Percentiles rank a stretch among this genome's conserved stretches.
Conservation (phyloP, 1,139 yeast species). For the Magnusiomyces suaveolens region DNA sequence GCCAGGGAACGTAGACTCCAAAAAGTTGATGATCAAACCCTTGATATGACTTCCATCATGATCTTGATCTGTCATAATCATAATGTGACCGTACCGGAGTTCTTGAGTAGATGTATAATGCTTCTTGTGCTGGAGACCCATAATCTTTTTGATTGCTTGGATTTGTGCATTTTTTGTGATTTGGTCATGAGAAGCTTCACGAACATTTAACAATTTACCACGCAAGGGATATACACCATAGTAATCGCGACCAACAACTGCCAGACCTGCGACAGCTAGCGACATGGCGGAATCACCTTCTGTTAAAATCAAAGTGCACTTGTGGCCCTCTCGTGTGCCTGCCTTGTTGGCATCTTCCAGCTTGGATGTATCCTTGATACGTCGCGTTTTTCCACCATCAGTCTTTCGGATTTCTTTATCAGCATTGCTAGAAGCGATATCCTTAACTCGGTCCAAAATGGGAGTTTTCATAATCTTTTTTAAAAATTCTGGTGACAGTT, state of each 20-base stretch:
- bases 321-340: slow-evolving; percentile 84
- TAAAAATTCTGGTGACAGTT: slow-evolving; percentile 65
- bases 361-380: slow-evolving; percentile 84
- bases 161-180: slow-evolving; percentile 88
- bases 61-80: slow-evolving; percentile 99
- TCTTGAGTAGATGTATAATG: slow-evolving; percentile 63
- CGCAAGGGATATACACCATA: slow-evolving; percentile 94
- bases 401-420: slow-evolving; percentile 79
- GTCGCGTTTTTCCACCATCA: slow-evolving; percentile 87
- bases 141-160: slow-evolving; percentile 87
- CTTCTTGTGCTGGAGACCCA: slow-evolving; percentile 92
- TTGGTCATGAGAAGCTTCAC: slow-evolving; percentile 94
- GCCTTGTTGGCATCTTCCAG: slow-evolving; percentile 95
- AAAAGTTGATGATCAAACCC: slow-evolving; percentile 86
- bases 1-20: slow-evolving; percentile 93
- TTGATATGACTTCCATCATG: slow-evolving; percentile 98
- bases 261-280: slow-evolving; percentile 85
- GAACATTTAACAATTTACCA: slow-evolving; percentile 88
- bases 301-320: slow-evolving; percentile 85
- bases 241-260: slow-evolving; percentile 91
- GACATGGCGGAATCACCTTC: slow-evolving; percentile 98
- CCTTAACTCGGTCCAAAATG: slow-evolving; percentile 69
- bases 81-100: slow-evolving; percentile 87
- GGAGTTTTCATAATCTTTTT: slow-evolving; percentile 67
- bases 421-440: slow-evolving; percentile 78